A percentile compares a stretch with the other conserved stretches of the same genome.
These are phyloP conservation scores for Boletus pseudo-olivaceus DNA, from an alignment of 768 basidiomycete species.

Conservation along the genomic window DNA sequence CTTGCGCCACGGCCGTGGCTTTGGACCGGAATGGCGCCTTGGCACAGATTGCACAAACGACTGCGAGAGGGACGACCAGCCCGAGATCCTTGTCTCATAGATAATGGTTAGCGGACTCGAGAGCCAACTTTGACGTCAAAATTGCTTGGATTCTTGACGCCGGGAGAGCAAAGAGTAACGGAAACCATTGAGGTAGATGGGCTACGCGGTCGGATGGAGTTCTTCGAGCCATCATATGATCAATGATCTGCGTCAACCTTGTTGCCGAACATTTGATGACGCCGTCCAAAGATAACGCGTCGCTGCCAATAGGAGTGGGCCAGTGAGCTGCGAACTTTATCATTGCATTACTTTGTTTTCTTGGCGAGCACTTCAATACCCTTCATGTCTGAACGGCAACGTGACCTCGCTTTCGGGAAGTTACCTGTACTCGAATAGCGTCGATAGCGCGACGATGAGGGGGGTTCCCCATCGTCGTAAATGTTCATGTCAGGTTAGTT, in stretches of 20 bases:
- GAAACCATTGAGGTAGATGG: background rate
- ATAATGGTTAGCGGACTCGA: background rate
- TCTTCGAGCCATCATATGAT: background rate
- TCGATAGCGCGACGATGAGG: background rate
- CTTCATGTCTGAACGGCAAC: too few species aligned
- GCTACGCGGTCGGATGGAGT: background rate
- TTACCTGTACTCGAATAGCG: background rate
- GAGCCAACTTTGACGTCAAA: background rate
- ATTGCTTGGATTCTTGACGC: background rate
- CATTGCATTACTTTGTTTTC: too few species aligned
- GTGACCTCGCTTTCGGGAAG: background rate
- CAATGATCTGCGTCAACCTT: too few species aligned
- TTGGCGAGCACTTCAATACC: too few species aligned
- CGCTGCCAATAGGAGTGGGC: too few species aligned
- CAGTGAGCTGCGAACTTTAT: too few species aligned
- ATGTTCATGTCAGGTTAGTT: background rate
- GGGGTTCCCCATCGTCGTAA: background rate
- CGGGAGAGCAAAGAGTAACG: background rate
- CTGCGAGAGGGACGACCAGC: background rate
- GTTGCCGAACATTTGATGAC: background rate
- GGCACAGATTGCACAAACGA: background rate
- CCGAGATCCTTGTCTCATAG: background rate
- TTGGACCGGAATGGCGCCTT: background rate
- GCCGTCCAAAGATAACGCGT: background rate
- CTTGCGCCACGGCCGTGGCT: background rate